Percentiles rank a stretch among this genome's conserved stretches.
phyloP scores from a whole-genome alignment of 2,329 filamentous ascomycete genomes.

The Penicillium occitanis region DNA sequence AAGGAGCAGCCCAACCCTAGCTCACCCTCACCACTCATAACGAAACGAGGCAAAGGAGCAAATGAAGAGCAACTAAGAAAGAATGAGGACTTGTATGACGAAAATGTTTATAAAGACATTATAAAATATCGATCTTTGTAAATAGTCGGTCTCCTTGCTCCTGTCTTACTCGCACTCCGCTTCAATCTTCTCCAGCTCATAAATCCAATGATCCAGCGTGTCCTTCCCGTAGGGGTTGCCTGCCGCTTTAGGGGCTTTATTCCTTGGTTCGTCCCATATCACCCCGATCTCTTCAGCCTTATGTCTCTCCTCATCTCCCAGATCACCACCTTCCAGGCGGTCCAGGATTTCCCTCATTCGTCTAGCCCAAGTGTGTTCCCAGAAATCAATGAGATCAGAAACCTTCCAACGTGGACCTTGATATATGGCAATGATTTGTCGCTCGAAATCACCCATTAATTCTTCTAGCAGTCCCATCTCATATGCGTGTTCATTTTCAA shows the following conservation, averaged over 20 bases:
- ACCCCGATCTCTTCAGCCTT: background rate
- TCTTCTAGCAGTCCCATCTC: background rate
- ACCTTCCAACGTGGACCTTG: background rate
- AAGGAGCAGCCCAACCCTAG: no score
- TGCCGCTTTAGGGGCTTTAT: background rate
- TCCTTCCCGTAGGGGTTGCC: background rate
- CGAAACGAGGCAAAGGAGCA: background rate
- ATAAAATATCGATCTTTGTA: background rate
- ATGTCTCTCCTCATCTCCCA: background rate
- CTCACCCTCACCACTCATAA: background rate
- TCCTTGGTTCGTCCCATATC: background rate
- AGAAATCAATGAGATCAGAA: background rate
- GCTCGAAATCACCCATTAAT: background rate
- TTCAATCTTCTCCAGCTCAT: background rate
- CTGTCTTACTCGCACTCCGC: background rate
- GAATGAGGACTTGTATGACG: background rate
- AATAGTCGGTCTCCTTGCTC: background rate
- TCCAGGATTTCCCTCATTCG: background rate
- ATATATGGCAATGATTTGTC: background rate
- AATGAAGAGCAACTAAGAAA: background rate
- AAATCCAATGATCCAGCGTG: background rate
- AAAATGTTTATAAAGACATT: background rate
- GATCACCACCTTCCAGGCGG: background rate
- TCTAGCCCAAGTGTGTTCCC: background rate
- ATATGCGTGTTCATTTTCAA: background rate